Percentiles rank a stretch among this genome's conserved stretches.
Evolutionary conservation across 345 rosid genomes (phyloP).

Genomic region (Sisymbrium altissimum): DNA sequence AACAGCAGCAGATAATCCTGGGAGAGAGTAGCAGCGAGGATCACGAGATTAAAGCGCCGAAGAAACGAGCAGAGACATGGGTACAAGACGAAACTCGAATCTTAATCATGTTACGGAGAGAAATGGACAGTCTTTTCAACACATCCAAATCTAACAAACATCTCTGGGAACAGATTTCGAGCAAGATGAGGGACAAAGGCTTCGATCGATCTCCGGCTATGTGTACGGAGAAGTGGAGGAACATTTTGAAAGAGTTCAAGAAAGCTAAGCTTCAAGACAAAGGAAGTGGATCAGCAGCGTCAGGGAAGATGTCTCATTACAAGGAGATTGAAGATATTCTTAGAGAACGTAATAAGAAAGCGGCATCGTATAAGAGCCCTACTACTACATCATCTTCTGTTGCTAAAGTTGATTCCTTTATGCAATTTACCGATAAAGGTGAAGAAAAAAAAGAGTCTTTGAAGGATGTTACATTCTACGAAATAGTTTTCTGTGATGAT

Average conservation of each 20-base stretch:
- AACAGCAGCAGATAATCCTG: conserved; percentile 45
- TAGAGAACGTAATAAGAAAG: conserved; percentile 61
- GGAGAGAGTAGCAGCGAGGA: conserved; percentile 81
- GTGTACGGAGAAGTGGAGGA: conserved; percentile 99
- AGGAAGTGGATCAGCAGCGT: conserved; percentile 44
- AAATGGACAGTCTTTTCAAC: conserved; percentile 80
- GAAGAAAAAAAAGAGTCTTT: background rate
- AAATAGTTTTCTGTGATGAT: too few relatives aligned
- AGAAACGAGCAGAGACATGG: conserved; percentile 99
- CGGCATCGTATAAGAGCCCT: conserved; percentile 46
- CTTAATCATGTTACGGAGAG: conserved; percentile 67
- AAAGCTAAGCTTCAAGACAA: conserved; percentile 73
- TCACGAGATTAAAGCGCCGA: conserved; percentile 75
- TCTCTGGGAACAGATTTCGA: conserved; percentile 87
- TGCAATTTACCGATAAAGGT: conserved; percentile 95
- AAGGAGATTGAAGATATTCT: conserved; percentile 93
- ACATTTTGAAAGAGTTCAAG: conserved; percentile 88
- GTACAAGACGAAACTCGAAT: conserved; percentile 83
- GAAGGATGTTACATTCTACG: too few relatives aligned
- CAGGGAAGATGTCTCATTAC: conserved; percentile 81
- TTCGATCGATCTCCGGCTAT: conserved; percentile 92
- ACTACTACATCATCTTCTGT: conserved; percentile 30
- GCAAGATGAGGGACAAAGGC: conserved; percentile 88
- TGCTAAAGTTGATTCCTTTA: conserved; percentile 73
- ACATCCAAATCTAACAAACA: conserved; percentile 96